These are phyloP conservation scores for Colletotrichum eremochloae DNA, from an alignment of 2,329 filamentous ascomycete species.

Conservation along the genomic window DNA sequence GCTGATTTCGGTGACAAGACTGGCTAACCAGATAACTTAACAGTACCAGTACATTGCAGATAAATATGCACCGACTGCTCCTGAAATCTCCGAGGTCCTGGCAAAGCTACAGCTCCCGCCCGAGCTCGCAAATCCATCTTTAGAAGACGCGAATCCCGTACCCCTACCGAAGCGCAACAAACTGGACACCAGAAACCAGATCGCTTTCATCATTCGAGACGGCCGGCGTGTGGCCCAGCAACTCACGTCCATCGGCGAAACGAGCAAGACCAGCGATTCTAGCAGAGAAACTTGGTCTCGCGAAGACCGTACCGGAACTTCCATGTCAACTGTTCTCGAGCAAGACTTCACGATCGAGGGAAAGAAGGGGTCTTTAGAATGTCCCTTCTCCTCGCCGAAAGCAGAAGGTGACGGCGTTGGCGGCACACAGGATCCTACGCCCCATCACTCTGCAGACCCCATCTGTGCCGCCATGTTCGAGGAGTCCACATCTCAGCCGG, in stretches of 20 bases:
- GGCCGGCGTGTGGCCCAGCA: slow-evolving; percentile 70
- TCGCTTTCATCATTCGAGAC: slow-evolving; percentile 74
- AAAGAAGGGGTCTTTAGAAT: slow-evolving; percentile 82
- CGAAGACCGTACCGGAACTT: slow-evolving; percentile 62
- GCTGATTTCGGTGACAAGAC: slow-evolving; percentile 14
- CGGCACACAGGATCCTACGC: slow-evolving; percentile 54
- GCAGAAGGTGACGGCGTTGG: slow-evolving; percentile 32
- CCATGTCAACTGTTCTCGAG: slow-evolving; percentile 78
- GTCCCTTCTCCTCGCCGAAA: slow-evolving; percentile 76
- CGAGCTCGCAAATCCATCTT: slow-evolving; percentile 60
- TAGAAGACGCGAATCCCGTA: slow-evolving; percentile 64
- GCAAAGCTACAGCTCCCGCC: slow-evolving; percentile 75
- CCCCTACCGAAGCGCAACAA: slow-evolving; percentile 66
- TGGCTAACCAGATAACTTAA: slow-evolving; percentile 43
- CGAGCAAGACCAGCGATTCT: slow-evolving; percentile 65
- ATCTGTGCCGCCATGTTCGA: slow-evolving; percentile 75
- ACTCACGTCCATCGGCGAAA: slow-evolving; percentile 62
- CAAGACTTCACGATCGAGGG: slow-evolving; percentile 92
- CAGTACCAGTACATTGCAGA: slow-evolving; percentile 76
- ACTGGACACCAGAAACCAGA: slow-evolving; percentile 66
- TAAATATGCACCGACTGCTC: slow-evolving; percentile 75
- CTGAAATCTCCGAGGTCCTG: slow-evolving; percentile 76
- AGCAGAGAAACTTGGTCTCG: slow-evolving; percentile 63
- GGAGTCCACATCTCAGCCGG: slow-evolving; percentile 67
- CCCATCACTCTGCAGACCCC: slow-evolving; percentile 68